Conservation (phyloP, 441 rosid species). For the Populus hybrid region DNA sequence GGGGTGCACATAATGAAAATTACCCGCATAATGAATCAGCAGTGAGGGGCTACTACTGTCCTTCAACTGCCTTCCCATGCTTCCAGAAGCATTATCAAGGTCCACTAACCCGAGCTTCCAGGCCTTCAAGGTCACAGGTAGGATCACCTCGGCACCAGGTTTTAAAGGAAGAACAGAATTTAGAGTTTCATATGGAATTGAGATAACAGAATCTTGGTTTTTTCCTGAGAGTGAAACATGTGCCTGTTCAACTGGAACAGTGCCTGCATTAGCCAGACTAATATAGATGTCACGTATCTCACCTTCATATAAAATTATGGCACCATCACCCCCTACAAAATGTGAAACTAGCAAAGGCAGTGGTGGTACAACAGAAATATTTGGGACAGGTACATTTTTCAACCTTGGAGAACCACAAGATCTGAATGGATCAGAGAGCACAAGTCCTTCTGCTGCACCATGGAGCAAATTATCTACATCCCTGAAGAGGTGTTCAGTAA, state of each 20-base stretch:
- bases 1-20: background rate
- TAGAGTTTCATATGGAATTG: conserved; percentile 62
- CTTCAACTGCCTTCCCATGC: conserved; percentile 60
- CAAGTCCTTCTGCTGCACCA: conserved; percentile 98
- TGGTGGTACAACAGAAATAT: conserved; percentile 73
- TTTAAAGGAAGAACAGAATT: conserved; percentile 81
- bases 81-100: conserved; percentile 52
- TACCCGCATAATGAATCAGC: conserved; percentile 92
- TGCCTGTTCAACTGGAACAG: conserved; percentile 86
- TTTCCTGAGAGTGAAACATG: conserved; percentile 91
- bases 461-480: conserved; percentile 95
- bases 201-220: conserved; percentile 89
- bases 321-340: conserved; percentile 90
- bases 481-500: conserved; percentile 87
- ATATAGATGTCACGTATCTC: conserved; percentile 84
- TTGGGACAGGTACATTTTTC: conserved; percentile 72
- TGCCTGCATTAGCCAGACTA: conserved; percentile 92
- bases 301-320: conserved; percentile 88
- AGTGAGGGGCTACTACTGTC: conserved; percentile 77
- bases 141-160: conserved; percentile 88
- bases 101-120: conserved; percentile 79
- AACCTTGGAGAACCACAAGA: conserved; percentile 89
- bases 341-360: conserved; percentile 79
- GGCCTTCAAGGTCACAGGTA: conserved; percentile 87
- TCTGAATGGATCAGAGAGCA: conserved; percentile 94